Conservation (phyloP, 192 early-diverging fungal genomes). For the Oehlia diaphana region DNA sequence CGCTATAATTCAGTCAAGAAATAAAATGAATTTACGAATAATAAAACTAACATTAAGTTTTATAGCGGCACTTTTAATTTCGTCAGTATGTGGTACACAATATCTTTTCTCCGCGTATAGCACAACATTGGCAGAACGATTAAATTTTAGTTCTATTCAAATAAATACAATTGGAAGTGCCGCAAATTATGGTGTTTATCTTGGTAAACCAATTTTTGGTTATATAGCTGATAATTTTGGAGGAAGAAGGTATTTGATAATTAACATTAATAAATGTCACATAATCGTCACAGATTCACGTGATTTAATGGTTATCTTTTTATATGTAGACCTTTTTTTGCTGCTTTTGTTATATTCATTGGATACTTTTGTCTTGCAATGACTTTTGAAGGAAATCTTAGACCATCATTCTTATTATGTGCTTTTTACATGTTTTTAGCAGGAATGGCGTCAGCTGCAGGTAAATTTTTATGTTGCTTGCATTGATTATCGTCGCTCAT, state of each 20-base stretch:
- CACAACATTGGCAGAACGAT: conserved; percentile 46
- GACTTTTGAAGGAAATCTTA: conserved; percentile 8
- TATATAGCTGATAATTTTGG: conserved; percentile 48
- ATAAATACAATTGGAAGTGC: conserved; percentile 61
- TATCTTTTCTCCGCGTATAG: conserved; percentile 70
- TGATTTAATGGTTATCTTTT: too few relatives aligned
- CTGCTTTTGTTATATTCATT: background rate
- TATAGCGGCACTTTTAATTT: conserved; percentile 43
- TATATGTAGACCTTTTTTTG: background rate
- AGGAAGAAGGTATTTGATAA: conserved; percentile 27
- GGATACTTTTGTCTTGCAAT: conserved; percentile 7
- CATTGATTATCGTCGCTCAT: background rate
- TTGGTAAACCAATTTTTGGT: conserved; percentile 61
- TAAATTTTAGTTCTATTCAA: conserved; percentile 59
- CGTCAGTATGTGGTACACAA: conserved; percentile 61
- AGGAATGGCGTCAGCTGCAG: conserved; percentile 11
- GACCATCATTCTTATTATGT: background rate
- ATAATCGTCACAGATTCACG: too few relatives aligned
- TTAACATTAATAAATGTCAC: too few relatives aligned
- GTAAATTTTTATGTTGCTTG: background rate
- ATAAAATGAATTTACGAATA: conserved; percentile 12
- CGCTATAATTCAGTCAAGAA: too few relatives aligned
- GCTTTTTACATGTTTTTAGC: background rate
- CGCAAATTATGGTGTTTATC: conserved; percentile 69
- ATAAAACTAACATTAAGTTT: conserved; percentile 43